phyloP scores from a whole-genome alignment of 441 rosid genomes.

The Biscutella laevigata region DNA sequence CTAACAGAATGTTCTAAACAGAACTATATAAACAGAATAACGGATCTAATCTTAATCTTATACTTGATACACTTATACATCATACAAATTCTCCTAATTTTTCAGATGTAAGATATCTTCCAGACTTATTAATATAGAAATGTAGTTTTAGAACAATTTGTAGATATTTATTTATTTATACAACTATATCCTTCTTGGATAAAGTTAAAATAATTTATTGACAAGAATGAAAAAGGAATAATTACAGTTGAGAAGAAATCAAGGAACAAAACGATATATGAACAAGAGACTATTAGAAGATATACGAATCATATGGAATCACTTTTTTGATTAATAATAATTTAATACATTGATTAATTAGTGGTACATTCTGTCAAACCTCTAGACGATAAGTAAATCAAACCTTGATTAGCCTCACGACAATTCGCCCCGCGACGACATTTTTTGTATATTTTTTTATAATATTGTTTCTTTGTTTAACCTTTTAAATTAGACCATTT shows the following conservation, averaged over 20 bases:
- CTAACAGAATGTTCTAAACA: too few relatives aligned
- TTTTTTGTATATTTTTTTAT: constrained; percentile 13
- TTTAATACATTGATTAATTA: constrained; percentile 14
- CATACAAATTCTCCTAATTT: too few relatives aligned
- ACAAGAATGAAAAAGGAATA: constrained; percentile 24
- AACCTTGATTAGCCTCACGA: constrained; percentile 32
- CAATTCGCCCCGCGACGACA: constrained; percentile 31
- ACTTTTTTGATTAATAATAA: constrained; percentile 13
- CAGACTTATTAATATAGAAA: too few relatives aligned
- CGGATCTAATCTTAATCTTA: too few relatives aligned
- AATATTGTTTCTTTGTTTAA: constrained; percentile 14
- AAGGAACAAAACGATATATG: constrained; percentile 29
- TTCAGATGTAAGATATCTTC: too few relatives aligned
- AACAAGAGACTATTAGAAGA: constrained; percentile 7
- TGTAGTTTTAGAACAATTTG: too few relatives aligned
- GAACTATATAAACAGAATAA: too few relatives aligned
- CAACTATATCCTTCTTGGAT: constrained; percentile 8
- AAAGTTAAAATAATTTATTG: constrained; percentile 13
- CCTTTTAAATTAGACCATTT: constrained; percentile 19
- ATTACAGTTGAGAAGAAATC: constrained; percentile 20
- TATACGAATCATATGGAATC: constrained; percentile 7
- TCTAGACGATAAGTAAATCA: constrained; percentile 26
- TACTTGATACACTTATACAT: too few relatives aligned
- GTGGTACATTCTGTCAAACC: constrained; percentile 26
- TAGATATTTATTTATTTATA: too few relatives aligned